These are phyloP conservation scores for Lepidopterella palustris DNA, from an alignment of 495 filamentous ascomycete species.

Conservation along the genomic window DNA sequence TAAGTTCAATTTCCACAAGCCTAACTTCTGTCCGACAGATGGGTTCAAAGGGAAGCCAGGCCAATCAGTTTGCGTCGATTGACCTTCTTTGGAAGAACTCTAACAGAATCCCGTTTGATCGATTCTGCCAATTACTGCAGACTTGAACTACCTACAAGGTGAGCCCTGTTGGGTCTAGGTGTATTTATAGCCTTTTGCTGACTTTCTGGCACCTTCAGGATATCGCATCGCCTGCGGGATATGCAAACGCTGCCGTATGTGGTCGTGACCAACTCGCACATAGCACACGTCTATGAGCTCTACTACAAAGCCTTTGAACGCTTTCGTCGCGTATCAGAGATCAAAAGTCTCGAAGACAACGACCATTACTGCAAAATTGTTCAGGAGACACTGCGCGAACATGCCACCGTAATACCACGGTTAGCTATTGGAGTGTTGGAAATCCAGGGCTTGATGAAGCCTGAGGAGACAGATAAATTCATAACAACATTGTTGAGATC, in stretches of 20 bases:
- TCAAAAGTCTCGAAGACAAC: constrained; percentile 84
- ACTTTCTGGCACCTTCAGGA: constrained; percentile 39
- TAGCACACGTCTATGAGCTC: constrained; percentile 90
- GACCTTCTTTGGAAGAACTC: constrained; percentile 86
- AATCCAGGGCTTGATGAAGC: constrained; percentile 67
- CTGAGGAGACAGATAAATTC: constrained; percentile 78
- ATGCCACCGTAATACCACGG: constrained; percentile 87
- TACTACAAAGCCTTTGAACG: constrained; percentile 94
- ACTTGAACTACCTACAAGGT: constrained; percentile 88
- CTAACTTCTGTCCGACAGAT: constrained; percentile 47
- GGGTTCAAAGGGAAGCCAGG: constrained; percentile 75
- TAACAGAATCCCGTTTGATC: constrained; percentile 84
- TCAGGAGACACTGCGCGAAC: constrained; percentile 70
- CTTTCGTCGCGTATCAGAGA: constrained; percentile 74
- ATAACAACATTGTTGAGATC: constrained; percentile 92
- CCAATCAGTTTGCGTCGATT: constrained; percentile 87
- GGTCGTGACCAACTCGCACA: constrained; percentile 89
- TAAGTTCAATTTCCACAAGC: constrained; percentile 17
- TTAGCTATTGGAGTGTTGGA: constrained; percentile 91
- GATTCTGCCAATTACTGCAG: constrained; percentile 96
- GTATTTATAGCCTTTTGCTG: not conserved
- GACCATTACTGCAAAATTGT: constrained; percentile 80
- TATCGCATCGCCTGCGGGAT: constrained; percentile 90
- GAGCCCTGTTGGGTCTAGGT: constrained; percentile 6
- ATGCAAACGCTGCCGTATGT: constrained; percentile 97